Evolutionary conservation across 176 grass and related monocot genomes (phyloP), one percentile per base, ranked within the genome.

Genomic region (Carex kokanica): DNA sequence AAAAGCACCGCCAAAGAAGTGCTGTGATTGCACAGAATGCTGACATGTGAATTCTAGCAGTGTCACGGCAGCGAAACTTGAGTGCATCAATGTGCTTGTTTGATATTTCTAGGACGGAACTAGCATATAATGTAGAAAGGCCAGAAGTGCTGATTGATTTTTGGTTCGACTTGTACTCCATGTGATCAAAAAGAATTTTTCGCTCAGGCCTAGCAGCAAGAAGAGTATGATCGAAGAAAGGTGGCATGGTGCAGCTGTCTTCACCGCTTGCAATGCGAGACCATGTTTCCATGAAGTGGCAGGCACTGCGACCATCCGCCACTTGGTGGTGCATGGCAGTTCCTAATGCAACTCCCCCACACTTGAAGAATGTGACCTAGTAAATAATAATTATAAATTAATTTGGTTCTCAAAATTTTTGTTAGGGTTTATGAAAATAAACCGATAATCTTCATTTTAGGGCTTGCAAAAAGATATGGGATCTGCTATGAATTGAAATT

Each of bases 281-380:
- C 89, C 91, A 97, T 0, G 91, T 88, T 78, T 93, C 89, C 2
- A 85, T 60, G 81, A 97, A 97, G 65, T 87, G 85, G 7, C 84
- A 25, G 14, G 83, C 85, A 55, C 87, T 47, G 2, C 86, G n/a
- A 25, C 57, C 94, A 74, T 97, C 94, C 0, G 74, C 78, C 10
- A 84, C 6, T 0, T 77, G 81, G 84, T 97, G 91, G 63, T 97
- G 91, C 84, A 89, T 13, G 0, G 90, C 86, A 6, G 29, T 65
- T 3, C 90, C 92, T 24, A 97, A 71, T 49, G 86, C 90, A 7
- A 89, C 91, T 38, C 91, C 94, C 18, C 91, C 94, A 73, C 94
- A 97, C 24, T 88, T 81, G 7, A 97, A 87, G 82, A 36, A 16
- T 12, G 91, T 94, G 25, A 97, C 84, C 93, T 83, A 68, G 10